A percentile compares a stretch with the other conserved stretches of the same genome.
Evolutionary conservation across 78 protist genomes (phyloP).

Genomic region (Bigelowiella natans): DNA sequence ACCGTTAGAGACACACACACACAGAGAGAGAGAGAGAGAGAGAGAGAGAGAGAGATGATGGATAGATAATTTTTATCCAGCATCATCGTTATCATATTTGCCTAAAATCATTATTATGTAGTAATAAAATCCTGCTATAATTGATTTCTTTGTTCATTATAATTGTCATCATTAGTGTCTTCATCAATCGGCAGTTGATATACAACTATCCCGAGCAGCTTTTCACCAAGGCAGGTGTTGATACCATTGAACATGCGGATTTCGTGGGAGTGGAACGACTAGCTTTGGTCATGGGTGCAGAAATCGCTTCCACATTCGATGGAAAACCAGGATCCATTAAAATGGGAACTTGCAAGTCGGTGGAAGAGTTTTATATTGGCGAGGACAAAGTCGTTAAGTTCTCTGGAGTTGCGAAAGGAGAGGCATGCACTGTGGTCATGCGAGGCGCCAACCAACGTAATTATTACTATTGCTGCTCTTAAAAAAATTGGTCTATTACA

Average conservation of each 20-base stretch:
- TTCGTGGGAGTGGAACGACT: slow-evolving; percentile 95
- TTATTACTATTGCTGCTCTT: too few relatives aligned
- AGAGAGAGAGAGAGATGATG: too few relatives aligned
- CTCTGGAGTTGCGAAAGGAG: slow-evolving; percentile 59
- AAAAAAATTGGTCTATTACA: too few relatives aligned
- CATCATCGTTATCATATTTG: not conserved
- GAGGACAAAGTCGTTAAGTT: slow-evolving; percentile 87
- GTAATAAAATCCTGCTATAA: too few relatives aligned
- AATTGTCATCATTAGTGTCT: slow-evolving; percentile 74
- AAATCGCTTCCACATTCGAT: slow-evolving; percentile 93
- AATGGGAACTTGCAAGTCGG: slow-evolving; percentile 70
- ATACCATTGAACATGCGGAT: slow-evolving; percentile 94
- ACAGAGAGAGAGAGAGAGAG: not conserved
- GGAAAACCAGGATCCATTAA: slow-evolving; percentile 61
- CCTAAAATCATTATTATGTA: too few relatives aligned
- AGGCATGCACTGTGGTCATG: slow-evolving; percentile 96
- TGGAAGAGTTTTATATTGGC: slow-evolving; percentile 95
- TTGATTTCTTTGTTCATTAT: too few relatives aligned
- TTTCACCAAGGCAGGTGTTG: slow-evolving; percentile 72
- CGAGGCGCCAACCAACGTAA: slow-evolving; percentile 87
- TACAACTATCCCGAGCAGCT: slow-evolving; percentile 95
- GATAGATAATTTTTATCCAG: not conserved
- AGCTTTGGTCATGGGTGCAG: slow-evolving; percentile 22
- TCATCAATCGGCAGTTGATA: slow-evolving; percentile 96
- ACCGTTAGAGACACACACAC: not conserved